Conservation (phyloP, 108 stramenopile genomes). For the Conticribra weissflogii region DNA sequence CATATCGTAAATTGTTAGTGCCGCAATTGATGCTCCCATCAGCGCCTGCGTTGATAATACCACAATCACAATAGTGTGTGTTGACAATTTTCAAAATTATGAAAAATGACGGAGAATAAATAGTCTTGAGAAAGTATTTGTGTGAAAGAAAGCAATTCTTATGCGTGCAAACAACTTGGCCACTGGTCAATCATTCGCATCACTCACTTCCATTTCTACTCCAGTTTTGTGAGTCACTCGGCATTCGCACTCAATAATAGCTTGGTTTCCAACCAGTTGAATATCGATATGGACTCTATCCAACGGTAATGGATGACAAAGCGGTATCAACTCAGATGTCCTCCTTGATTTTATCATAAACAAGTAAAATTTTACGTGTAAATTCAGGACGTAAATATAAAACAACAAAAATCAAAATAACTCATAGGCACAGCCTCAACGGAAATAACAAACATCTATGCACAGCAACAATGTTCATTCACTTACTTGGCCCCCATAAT, state of each 20-base stretch:
- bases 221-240: constrained; percentile 92
- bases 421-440: background rate
- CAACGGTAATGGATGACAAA: constrained; percentile 86
- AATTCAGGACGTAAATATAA: no score
- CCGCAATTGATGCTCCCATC: constrained; percentile 89
- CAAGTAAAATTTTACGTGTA: no score
- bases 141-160: no score
- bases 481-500: constrained; percentile 89
- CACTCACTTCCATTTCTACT: constrained; percentile 94
- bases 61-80: background rate
- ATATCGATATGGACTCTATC: constrained; percentile 77
- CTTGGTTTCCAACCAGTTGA: constrained; percentile 44
- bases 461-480: no score
- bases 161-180: no score
- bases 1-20: constrained; percentile 97
- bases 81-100: no score
- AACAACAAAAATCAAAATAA: constrained; percentile 1
- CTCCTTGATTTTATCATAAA: constrained; percentile 51
- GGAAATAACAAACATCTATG: no score
- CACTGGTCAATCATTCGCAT: no score
- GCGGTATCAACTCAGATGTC: constrained; percentile 83
- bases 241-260: constrained; percentile 80
- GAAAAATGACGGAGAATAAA: no score
- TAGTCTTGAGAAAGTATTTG: no score
- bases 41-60: no score